A percentile compares a stretch with the other conserved stretches of the same genome.
Evolutionary conservation across 2,329 filamentous ascomycete genomes (phyloP).

Genomic region (Fusarium cyanostomum): DNA sequence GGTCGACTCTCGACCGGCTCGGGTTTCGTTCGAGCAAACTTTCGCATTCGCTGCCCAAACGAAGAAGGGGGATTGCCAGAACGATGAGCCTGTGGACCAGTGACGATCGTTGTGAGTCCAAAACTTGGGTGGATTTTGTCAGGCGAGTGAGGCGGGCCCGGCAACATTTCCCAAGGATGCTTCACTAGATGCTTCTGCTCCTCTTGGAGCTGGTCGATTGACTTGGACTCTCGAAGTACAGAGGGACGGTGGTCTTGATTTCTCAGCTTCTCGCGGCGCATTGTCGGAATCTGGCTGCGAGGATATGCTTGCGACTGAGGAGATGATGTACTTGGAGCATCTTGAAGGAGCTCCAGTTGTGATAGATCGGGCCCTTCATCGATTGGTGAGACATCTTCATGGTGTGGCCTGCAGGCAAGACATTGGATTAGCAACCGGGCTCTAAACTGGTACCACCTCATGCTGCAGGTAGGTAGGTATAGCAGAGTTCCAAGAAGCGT

Average conservation of each 20-base stretch:
- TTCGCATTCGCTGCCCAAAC: constrained; percentile 49
- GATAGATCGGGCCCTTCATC: constrained; percentile 55
- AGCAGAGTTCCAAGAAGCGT: not conserved
- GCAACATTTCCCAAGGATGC: constrained; percentile 35
- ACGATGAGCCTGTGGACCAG: constrained; percentile 32
- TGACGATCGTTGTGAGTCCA: constrained; percentile 42
- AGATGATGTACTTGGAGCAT: constrained; percentile 23
- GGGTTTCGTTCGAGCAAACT: constrained; percentile 49
- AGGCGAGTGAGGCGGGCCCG: constrained; percentile 2
- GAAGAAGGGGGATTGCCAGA: constrained; percentile 42
- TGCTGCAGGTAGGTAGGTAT: constrained; percentile 2
- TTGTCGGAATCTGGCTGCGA: constrained; percentile 59
- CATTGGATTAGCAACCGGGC: constrained; percentile 35
- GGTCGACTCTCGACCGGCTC: constrained; percentile 58
- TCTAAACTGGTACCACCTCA: constrained; percentile 22
- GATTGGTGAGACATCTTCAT: constrained; percentile 62
- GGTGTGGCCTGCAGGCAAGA: constrained; percentile 39
- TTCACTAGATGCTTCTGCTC: constrained; percentile 10
- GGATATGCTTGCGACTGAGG: constrained; percentile 24
- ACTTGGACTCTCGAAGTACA: constrained; percentile 51
- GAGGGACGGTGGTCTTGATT: constrained; percentile 52
- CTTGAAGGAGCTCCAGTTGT: constrained; percentile 41
- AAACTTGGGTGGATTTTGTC: constrained; percentile 25
- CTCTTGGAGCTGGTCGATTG: constrained; percentile 35
- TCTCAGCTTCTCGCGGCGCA: constrained; percentile 61